phyloP scores from a whole-genome alignment of 1,284 basidiomycete genomes.

The Fomitopsis betulina region DNA sequence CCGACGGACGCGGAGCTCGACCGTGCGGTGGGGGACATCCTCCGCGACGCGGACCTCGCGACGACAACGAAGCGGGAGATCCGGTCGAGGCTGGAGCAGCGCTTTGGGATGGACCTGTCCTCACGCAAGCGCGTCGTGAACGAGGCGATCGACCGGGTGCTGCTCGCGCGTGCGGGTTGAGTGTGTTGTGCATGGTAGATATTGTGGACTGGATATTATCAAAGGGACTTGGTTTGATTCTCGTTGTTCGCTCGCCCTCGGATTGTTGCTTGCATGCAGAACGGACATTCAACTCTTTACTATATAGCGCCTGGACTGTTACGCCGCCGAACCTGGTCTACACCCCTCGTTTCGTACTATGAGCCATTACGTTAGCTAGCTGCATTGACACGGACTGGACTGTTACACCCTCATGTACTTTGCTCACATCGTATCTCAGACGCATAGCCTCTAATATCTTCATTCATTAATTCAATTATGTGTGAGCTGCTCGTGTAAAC shows the following conservation, averaged over 20 bases:
- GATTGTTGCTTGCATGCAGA: background rate
- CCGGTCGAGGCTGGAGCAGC: conserved; percentile 74
- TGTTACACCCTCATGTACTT: background rate
- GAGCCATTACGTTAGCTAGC: background rate
- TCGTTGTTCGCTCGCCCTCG: background rate
- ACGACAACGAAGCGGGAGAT: conserved; percentile 88
- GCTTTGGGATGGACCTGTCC: conserved; percentile 70
- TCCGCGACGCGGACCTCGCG: conserved; percentile 79
- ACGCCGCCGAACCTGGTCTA: background rate
- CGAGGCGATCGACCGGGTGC: conserved; percentile 60
- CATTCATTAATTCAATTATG: background rate
- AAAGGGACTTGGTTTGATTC: background rate
- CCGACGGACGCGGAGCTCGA: conserved; percentile 73
- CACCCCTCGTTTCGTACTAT: background rate
- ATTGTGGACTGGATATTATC: background rate
- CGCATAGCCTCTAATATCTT: background rate
- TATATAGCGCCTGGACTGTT: background rate
- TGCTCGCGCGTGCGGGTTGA: conserved; percentile 34
- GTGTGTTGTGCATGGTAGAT: background rate
- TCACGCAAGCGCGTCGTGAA: conserved; percentile 67
- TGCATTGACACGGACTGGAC: background rate
- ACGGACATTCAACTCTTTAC: background rate
- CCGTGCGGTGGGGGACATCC: conserved; percentile 62
- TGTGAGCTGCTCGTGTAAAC: no score
- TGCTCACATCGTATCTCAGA: conserved; percentile 2